phyloP scores from a whole-genome alignment of 305 asterid species.

The Caryopteris hybrid region DNA sequence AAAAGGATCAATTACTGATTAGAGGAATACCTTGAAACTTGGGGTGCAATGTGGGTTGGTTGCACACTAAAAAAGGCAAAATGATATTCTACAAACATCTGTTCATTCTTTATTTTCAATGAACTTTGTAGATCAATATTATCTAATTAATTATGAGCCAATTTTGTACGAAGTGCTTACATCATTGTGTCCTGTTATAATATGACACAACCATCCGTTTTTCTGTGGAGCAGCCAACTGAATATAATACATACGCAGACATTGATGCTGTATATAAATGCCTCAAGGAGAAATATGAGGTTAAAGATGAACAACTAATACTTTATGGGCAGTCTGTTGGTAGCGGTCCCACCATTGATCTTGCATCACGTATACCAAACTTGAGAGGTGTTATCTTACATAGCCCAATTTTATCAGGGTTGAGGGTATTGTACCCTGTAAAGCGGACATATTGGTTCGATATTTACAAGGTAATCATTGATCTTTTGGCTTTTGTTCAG shows the following conservation, averaged over 20 bases:
- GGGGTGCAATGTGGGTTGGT: not conserved
- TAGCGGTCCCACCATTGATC: conserved; percentile 96
- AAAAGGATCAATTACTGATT: not conserved
- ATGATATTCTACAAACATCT: not conserved
- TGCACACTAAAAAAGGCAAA: not conserved
- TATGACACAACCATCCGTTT: conserved; percentile 41
- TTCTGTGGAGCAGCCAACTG: conserved; percentile 89
- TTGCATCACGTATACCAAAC: conserved; percentile 77
- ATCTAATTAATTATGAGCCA: not conserved
- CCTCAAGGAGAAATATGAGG: conserved; percentile 90
- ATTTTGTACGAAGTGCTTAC: conserved; percentile 2
- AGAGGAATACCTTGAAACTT: conserved; percentile 1
- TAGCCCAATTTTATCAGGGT: conserved; percentile 93
- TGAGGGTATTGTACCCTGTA: conserved; percentile 93
- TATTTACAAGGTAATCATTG: conserved; percentile 73
- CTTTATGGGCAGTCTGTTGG: conserved; percentile 98
- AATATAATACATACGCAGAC: conserved; percentile 95
- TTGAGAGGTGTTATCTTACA: conserved; percentile 94
- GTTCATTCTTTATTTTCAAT: not conserved
- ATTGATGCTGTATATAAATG: conserved; percentile 96
- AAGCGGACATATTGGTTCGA: conserved; percentile 95
- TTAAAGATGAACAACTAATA: conserved; percentile 85
- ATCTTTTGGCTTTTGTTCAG: conserved; percentile 5
- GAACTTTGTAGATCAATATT: not conserved
- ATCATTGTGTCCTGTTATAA: conserved; percentile 15